A percentile compares a stretch with the other conserved stretches of the same genome.
Evolutionary conservation across 2,329 filamentous ascomycete genomes (phyloP).

Genomic region (Aureobasidium pullulans): DNA sequence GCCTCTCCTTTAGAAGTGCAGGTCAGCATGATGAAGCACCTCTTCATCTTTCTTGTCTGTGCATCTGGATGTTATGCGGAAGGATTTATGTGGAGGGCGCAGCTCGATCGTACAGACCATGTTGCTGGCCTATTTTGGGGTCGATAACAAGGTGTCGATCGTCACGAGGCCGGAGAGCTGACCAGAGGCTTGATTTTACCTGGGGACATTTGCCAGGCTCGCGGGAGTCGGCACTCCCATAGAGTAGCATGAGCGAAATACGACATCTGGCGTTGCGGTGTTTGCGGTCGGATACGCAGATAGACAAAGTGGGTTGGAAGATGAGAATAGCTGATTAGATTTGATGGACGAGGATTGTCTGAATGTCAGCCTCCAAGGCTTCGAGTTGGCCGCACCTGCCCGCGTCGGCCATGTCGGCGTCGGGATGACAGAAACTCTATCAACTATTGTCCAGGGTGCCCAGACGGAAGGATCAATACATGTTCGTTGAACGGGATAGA

Average conservation of each 20-base stretch:
- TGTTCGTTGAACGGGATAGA: background rate
- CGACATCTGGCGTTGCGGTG: background rate
- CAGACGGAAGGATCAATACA: constrained; percentile 1
- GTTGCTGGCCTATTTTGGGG: background rate
- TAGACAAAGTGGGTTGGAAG: background rate
- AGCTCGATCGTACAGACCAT: background rate
- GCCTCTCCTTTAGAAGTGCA: background rate
- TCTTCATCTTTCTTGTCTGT: background rate
- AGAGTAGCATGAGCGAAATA: background rate
- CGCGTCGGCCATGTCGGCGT: background rate
- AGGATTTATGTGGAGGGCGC: background rate
- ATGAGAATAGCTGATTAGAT: background rate
- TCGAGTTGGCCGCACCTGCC: background rate
- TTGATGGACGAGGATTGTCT: background rate
- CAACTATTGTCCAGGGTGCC: background rate
- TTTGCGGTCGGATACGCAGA: background rate
- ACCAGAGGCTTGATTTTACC: background rate
- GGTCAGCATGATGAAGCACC: background rate
- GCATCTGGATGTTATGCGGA: background rate
- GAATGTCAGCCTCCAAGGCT: background rate
- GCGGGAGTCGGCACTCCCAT: background rate
- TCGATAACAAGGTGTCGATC: background rate
- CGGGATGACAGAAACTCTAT: background rate
- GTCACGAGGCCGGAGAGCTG: background rate
- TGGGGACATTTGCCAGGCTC: background rate